A percentile compares a stretch with the other conserved stretches of the same genome.
Conservation (phyloP, 2,329 filamentous ascomycete species). For the Coniella vitis region DNA sequence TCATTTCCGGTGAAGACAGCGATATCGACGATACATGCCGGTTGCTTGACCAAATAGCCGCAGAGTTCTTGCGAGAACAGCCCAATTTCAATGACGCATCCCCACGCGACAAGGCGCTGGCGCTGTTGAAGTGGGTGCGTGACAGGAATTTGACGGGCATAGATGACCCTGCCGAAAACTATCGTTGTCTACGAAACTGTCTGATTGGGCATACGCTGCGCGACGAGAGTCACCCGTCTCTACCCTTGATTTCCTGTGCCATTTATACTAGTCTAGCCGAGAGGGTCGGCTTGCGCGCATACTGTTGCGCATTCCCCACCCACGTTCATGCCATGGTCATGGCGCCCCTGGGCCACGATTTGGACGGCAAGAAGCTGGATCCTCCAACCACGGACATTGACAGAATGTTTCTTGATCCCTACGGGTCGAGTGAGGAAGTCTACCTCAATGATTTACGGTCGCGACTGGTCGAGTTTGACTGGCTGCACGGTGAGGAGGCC, state of each 20-base stretch:
- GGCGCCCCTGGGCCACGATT: slow-evolving; percentile 50
- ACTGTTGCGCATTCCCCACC: slow-evolving; percentile 73
- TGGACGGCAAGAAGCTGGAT: slow-evolving; percentile 43
- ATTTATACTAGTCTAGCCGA: slow-evolving; percentile 79
- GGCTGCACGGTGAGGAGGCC: slow-evolving; percentile 33
- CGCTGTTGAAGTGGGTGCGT: slow-evolving; percentile 64
- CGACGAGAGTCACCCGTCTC: slow-evolving; percentile 65
- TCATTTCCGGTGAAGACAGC: slow-evolving; percentile 61
- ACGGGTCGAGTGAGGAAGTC: slow-evolving; percentile 62
- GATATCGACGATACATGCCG: slow-evolving; percentile 63
- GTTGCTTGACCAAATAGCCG: slow-evolving; percentile 59
- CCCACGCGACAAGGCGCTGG: slow-evolving; percentile 60
- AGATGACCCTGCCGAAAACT: slow-evolving; percentile 56
- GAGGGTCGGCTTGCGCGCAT: slow-evolving; percentile 67
- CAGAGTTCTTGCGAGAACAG: slow-evolving; percentile 45
- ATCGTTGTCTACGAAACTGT: slow-evolving; percentile 77
- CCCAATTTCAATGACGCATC: slow-evolving; percentile 48
- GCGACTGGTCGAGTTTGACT: slow-evolving; percentile 47
- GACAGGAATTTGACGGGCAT: slow-evolving; percentile 63
- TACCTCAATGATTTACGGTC: slow-evolving; percentile 49
- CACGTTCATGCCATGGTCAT: slow-evolving; percentile 79
- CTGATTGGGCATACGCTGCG: slow-evolving; percentile 78
- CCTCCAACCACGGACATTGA: slow-evolving; percentile 35
- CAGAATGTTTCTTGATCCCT: slow-evolving; percentile 80
- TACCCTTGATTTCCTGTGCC: slow-evolving; percentile 78